Conservation (phyloP, 2,329 filamentous ascomycete species). For the Cordyceps farinosa region DNA sequence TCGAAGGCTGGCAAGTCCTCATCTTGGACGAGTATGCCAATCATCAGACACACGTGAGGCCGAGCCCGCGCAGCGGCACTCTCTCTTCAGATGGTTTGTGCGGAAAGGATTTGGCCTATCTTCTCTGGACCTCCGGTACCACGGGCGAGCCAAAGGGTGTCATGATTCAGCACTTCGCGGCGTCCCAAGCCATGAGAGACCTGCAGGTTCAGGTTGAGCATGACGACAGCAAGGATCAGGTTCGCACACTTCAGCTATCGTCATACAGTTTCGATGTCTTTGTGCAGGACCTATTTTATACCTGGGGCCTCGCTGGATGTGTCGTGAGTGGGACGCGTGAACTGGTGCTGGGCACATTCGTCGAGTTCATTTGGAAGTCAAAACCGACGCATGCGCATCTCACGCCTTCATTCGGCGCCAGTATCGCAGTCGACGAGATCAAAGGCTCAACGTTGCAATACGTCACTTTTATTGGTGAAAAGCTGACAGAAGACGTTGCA, state of each 20-base stretch:
- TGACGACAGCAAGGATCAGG: constrained; percentile 20
- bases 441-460: constrained; percentile 44
- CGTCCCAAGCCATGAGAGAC: constrained; percentile 25
- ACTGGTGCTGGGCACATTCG: constrained; percentile 52
- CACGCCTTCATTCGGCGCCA: constrained; percentile 58
- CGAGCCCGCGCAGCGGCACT: constrained; percentile 16
- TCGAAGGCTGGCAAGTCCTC: constrained; percentile 27
- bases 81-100: constrained; percentile 11
- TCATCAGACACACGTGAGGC: background rate
- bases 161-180: constrained; percentile 34
- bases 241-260: constrained; percentile 36
- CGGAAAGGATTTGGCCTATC: constrained; percentile 27
- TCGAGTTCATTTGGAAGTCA: constrained; percentile 46
- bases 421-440: constrained; percentile 42
- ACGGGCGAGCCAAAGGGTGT: constrained; percentile 38
- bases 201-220: constrained; percentile 2
- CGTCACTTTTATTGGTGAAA: constrained; percentile 60
- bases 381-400: constrained; percentile 56
- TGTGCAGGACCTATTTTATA: constrained; percentile 63
- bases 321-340: constrained; percentile 57
- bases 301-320: constrained; percentile 57
- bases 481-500: constrained; percentile 54
- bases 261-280: constrained; percentile 39
- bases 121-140: constrained; percentile 39
- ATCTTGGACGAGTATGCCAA: constrained; percentile 28